Base-by-base conservation (phyloP, 306 rosid species). In the Cyamopsis tetragonoloba region DNA sequence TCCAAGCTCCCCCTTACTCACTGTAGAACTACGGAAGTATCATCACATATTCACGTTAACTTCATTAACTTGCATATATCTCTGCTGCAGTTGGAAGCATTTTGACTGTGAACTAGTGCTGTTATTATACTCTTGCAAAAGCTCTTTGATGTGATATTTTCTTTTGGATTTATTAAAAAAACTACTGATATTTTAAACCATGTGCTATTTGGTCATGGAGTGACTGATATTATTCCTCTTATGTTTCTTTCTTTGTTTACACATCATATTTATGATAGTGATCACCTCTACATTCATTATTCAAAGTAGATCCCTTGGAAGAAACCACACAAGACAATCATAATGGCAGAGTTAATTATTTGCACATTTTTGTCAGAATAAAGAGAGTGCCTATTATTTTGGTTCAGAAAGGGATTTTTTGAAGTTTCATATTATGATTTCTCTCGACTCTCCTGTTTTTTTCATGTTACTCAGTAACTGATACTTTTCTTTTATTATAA, bases 71-170 rank as follows among this genome's bases (percentile, higher is more conserved):
- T 55, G 65, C 46, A 30, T 55, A 35, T 41, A 23, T 70, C 27
- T 56, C 38, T 18, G 6, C 75, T 63, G 28, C 18, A 44, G n/a
- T 19, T 15, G 70, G 41, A 9, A 24, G 20, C 62, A 58, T 55
- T 75, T 80, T 28, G 23, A 66, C 18, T 8, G 27, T 35, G 30
- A 66, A 59, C 53, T 37, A 58, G 12, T 66, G 3, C 39, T 5
- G 15, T 31, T 41, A 26, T 37, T 46, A 17, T 54, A 44, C 37
- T 38, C 72, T 41, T 19, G 69, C 4, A 17, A 34, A 20, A 14
- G 43, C 8, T 62, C 24, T 71, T 22, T 46, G n/a, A 35, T 65
- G 43, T 17, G 46, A 39, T 60, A 14, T 65, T 71, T 65, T 54
- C 18, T 71, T 56, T 48, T 44, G 30, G 41, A 44, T 70, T 53